Percentiles rank a stretch among this genome's conserved stretches.
phyloP scores from a whole-genome alignment of 805 yeast species.

The Schwanniomyces polymorphus region DNA sequence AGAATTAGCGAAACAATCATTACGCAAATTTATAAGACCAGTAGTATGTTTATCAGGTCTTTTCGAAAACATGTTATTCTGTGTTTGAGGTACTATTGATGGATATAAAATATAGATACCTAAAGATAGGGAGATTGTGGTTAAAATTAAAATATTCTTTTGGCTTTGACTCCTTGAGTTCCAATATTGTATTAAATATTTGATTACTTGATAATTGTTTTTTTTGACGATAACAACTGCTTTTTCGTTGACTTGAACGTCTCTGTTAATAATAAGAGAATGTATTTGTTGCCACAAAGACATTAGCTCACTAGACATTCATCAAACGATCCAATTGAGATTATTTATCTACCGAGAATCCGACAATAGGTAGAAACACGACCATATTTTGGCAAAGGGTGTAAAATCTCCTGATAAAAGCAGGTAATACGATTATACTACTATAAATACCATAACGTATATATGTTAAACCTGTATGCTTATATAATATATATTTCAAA shows the following conservation, averaged over 20 bases:
- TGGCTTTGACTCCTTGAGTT: conserved; percentile 5
- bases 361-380: not conserved
- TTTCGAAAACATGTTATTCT: conserved; percentile 39
- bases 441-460: too few species aligned
- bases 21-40: conserved; percentile 77
- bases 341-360: not conserved
- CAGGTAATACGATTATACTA: too few species aligned
- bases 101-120: conserved; percentile 13
- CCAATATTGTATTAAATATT: conserved; percentile 7
- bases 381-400: not conserved
- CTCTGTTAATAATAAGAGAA: conserved; percentile 10
- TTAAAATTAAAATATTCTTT: conserved; percentile 10
- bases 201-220: not conserved
- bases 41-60: conserved; percentile 76
- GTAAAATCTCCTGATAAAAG: too few species aligned
- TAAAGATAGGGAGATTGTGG: conserved; percentile 10
- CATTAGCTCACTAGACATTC: conserved; percentile 3
- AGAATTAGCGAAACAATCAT: conserved; percentile 92
- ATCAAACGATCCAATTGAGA: not conserved
- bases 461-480: too few species aligned
- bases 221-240: not conserved
- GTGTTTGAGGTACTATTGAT: conserved; percentile 2
- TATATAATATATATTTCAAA: too few species aligned
- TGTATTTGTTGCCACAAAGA: conserved; percentile 12
- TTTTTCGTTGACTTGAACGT: conserved; percentile 1